phyloP scores from a whole-genome alignment of 202 grass and related monocot genomes.

The Bolboschoenoplectus hybrid region DNA sequence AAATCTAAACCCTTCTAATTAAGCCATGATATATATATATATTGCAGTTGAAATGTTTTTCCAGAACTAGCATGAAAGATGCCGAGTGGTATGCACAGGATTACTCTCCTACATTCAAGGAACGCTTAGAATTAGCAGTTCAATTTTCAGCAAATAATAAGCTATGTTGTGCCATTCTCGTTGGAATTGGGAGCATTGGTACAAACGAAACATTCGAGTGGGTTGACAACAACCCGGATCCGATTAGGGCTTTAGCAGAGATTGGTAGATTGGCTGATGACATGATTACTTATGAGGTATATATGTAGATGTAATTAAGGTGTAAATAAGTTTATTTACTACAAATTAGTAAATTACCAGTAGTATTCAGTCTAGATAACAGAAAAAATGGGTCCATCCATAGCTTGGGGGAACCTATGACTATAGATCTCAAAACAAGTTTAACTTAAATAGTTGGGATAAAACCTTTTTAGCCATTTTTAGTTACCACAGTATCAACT shows the following conservation, averaged over 20 bases:
- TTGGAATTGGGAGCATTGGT: conserved; percentile 40
- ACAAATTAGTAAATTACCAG: no score
- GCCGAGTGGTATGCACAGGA: conserved; percentile 39
- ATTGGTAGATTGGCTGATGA: background rate
- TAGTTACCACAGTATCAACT: no score
- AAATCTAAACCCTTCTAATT: background rate
- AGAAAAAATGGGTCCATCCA: no score
- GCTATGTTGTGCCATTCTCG: conserved; percentile 20
- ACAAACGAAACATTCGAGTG: conserved; percentile 41
- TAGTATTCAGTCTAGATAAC: no score
- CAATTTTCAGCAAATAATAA: conserved; percentile 8
- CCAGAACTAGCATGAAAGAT: conserved; percentile 39
- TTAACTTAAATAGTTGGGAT: no score
- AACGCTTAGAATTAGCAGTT: conserved; percentile 37
- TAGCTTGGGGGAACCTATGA: no score
- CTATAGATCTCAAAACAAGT: no score
- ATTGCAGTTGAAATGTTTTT: conserved; percentile 32
- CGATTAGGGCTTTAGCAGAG: conserved; percentile 30
- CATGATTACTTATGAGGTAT: no score
- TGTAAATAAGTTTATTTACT: no score
- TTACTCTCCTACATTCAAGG: conserved; percentile 33
- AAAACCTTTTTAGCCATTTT: no score
- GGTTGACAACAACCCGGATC: conserved; percentile 36
- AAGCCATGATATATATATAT: background rate
- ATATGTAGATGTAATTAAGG: no score